A percentile compares a stretch with the other conserved stretches of the same genome.
Conservation (phyloP, 352 stramenopile genomes). For the Phytophthora quininea region DNA sequence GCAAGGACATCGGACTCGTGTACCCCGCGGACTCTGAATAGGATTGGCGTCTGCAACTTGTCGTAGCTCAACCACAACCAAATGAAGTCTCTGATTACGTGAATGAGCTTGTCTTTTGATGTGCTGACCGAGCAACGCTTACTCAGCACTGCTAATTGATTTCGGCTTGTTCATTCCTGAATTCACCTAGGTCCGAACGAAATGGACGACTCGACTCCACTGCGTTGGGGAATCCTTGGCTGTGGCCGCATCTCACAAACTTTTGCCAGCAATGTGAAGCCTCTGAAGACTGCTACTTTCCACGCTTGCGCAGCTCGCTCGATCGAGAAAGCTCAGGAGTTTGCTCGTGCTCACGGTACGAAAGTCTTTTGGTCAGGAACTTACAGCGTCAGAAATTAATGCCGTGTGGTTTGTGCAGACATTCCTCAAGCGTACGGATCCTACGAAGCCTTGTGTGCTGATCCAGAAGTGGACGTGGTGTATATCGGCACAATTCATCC, state of each 20-base stretch:
- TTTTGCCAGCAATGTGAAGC: slow-evolving; percentile 54
- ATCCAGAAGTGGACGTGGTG: slow-evolving; percentile 80
- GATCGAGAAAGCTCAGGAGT: slow-evolving; percentile 23
- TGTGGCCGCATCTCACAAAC: slow-evolving; percentile 69
- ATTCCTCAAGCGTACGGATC: slow-evolving; percentile 66
- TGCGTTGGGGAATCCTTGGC: slow-evolving; percentile 68
- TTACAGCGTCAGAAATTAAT: too few species aligned
- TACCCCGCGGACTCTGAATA: slow-evolving; percentile 36
- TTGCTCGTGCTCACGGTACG: slow-evolving; percentile 27
- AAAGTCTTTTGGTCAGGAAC: background rate
- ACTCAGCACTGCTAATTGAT: background rate
- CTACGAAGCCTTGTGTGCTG: slow-evolving; percentile 73
- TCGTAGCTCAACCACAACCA: slow-evolving; percentile 1
- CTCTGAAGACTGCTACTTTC: slow-evolving; percentile 21
- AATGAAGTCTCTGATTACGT: background rate
- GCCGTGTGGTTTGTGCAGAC: background rate
- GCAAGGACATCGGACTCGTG: slow-evolving; percentile 55
- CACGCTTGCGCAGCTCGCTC: slow-evolving; percentile 31
- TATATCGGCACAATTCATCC: slow-evolving; percentile 89
- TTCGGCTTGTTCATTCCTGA: background rate
- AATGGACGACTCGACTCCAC: slow-evolving; percentile 19
- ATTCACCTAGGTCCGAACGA: background rate
- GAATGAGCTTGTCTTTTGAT: background rate
- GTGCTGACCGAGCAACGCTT: background rate
- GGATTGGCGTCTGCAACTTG: background rate